Evolutionary conservation across 345 rosid genomes (phyloP), one percentile per base, ranked within the genome.

Genomic region (Eucalyptus sp.): DNA sequence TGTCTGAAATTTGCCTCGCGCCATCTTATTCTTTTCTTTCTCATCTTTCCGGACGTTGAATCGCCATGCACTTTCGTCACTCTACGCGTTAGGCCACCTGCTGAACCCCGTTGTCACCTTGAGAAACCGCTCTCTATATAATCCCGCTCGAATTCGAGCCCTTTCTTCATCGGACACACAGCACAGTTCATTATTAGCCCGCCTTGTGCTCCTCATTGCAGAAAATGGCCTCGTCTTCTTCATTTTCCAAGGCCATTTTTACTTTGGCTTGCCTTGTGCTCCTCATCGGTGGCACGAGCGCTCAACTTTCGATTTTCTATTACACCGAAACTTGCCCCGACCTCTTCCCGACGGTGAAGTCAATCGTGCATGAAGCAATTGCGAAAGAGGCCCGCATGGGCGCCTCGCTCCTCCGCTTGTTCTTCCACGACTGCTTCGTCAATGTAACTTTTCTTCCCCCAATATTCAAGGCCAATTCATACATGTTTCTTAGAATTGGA

Each of bases 391-490:
- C 94, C 56, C 90, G 97, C 10, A 93, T 94, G 91, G 98, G 98
- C 10, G 99, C 98, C 33, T 96, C 98, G 29, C 89, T 97, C 64
- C 94, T 97, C 88, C 98, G 99, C 86, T 91, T 97, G 87, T 94
- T 94, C 94, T 97, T 96, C 95, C 99, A 96, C 25, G 99, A 97
- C 62, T 97, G 99, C 89, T 97, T 97, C 76, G 99, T 97, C 89
- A 97, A 96, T 66, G 99, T 97, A 95, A 91, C 50, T 86, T 7
- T 8, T 43, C 17, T 68, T 51, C 20, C 43, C 43, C 85, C 33
- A n/a, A 13, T n/a, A n/a, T 20, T 31, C 1, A 5, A 12, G 49
- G 33, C 25, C 27, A 86, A 50, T 12, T 20, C 60, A 29, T 43
- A 29, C 7, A 86, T 46, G 27, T 83, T 7, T 37, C 31, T 7